Evolutionary conservation across 331 rosid genomes (phyloP), one percentile per base, ranked within the genome.

Genomic region (Malus hybrid): DNA sequence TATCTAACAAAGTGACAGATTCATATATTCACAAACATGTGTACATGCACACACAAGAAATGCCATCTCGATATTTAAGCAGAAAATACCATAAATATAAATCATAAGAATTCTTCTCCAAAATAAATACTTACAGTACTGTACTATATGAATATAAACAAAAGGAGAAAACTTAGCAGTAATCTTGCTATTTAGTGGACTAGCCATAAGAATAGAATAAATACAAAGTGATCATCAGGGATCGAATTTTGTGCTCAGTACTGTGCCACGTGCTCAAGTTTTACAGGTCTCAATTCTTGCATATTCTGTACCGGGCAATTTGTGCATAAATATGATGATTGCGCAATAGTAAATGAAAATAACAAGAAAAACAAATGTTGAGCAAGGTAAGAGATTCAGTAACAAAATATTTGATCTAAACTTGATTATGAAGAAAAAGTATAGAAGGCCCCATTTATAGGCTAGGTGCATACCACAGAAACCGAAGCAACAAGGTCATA

Each of bases 401-500:
- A 12, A 14, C 72, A 42, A 39, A 27, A 54, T 62, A n/a, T 19
- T 70, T 70, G 5, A 14, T 22, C 2, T 56, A 63, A 63, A 36
- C 33, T 54, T 27, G 32, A 65, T 59, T 65, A 57, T 13, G 10
- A 31, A 31, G n/a, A 54, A 20, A 70, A 66, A 57, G 33, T 28
- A 32, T 29, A 15, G n/a, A 69, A 80, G 54, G 57, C 59, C 32
- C 70, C 29, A 77, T 54, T 60, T 69, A 4, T 39, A 10, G 46
- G 13, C 46, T 10, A 39, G 78, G 77, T 73, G 65, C 97, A 76
- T 94, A 92, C 99, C 97, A 92, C 90, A 28, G 97, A 94, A 84
- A 94, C 97, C 34, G 99, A 86, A 79, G 97, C 81, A 74, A 94
- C 92, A 72, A 94, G 97, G 80, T 94, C 99, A 71, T 92, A 90